Evolutionary conservation across 805 yeast species (phyloP).

Genomic region (Kuraishia ogatae): DNA sequence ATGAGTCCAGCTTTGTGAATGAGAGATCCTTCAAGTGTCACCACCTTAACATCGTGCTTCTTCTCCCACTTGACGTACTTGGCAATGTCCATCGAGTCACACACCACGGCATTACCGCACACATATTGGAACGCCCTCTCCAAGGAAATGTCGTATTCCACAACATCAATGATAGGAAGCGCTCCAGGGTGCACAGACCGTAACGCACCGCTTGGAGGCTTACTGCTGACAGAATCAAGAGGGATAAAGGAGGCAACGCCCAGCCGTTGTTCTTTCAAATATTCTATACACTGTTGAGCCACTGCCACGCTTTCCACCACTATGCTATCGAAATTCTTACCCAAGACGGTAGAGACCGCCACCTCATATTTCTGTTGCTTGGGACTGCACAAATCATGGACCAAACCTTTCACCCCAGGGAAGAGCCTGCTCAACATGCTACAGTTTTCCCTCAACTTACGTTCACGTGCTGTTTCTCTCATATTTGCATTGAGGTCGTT

Average conservation of each 20-base stretch:
- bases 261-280: constrained; percentile 73
- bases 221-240: constrained; percentile 61
- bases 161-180: constrained; percentile 66
- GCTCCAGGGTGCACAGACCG: constrained; percentile 46
- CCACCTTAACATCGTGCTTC: constrained; percentile 53
- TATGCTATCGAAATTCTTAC: constrained; percentile 72
- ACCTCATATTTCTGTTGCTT: constrained; percentile 59
- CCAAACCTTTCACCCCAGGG: constrained; percentile 80
- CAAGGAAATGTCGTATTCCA: constrained; percentile 55
- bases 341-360: constrained; percentile 73
- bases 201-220: constrained; percentile 41
- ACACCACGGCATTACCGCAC: constrained; percentile 71
- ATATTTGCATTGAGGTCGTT: constrained; percentile 70
- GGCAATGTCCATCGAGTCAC: constrained; percentile 65
- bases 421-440: constrained; percentile 59
- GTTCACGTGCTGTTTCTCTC: constrained; percentile 67
- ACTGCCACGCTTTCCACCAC: constrained; percentile 71
- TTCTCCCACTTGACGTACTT: constrained; percentile 62
- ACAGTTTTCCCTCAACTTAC: constrained; percentile 64
- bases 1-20: constrained; percentile 82
- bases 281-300: constrained; percentile 69
- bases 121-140: constrained; percentile 77
- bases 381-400: constrained; percentile 75
- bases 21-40: constrained; percentile 76
- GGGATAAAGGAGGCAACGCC: constrained; percentile 90